These are phyloP conservation scores for Stephanodiscus minutulus DNA, from an alignment of 108 stramenopile species.

Conservation along the genomic window DNA sequence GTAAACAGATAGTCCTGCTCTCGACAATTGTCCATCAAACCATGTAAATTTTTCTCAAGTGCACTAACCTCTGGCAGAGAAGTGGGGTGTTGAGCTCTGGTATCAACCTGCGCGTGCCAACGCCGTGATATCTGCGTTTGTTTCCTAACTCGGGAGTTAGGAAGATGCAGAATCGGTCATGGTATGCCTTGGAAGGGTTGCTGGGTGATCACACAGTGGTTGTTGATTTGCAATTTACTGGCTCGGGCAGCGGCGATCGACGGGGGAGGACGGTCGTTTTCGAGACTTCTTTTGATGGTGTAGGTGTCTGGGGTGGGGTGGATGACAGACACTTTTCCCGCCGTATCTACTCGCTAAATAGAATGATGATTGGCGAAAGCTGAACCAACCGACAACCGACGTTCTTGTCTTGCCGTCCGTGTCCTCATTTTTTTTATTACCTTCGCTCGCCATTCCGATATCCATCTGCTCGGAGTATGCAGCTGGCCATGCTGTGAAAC, in stretches of 20 bases:
- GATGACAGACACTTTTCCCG: not conserved
- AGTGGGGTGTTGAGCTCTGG: not conserved
- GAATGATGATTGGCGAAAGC: no score
- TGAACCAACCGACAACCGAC: no score
- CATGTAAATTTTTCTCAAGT: not conserved
- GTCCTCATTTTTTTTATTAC: no score
- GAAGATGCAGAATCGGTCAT: not conserved
- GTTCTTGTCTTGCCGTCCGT: no score
- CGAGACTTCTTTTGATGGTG: not conserved
- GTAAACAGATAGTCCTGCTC: not conserved
- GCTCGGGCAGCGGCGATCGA: not conserved
- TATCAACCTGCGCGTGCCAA: not conserved
- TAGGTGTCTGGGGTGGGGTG: not conserved
- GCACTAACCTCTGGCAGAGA: slow-evolving; percentile 3
- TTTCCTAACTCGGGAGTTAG: not conserved
- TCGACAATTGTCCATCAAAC: not conserved
- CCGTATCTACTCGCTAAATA: not conserved
- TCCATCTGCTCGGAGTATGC: no score
- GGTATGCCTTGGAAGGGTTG: not conserved
- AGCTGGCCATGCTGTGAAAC: not conserved
- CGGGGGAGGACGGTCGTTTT: no score
- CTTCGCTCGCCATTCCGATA: no score
- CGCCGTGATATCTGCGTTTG: not conserved
- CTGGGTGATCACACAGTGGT: not conserved
- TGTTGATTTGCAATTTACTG: not conserved